Evolutionary conservation across 1,139 yeast species (phyloP), one percentile per base, ranked within the genome.

Genomic region (Scheffersomyces quercinus): DNA sequence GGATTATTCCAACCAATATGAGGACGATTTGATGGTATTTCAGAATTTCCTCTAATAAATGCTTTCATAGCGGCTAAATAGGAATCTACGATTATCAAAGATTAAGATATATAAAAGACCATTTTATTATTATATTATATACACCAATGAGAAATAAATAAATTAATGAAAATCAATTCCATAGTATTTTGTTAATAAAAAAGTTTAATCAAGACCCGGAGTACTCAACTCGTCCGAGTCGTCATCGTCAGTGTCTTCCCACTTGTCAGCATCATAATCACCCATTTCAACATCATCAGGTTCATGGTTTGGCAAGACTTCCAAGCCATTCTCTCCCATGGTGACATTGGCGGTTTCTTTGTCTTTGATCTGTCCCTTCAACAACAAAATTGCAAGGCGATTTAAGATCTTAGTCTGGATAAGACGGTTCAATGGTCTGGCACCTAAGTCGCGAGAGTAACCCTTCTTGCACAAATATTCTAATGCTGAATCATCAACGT

Each of bases 341-440:
- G 79, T 76, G 34, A 93, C 86, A 36, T 71, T 72, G 10, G 89
- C 97, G 5, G 78, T 74, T 64, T 93, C 99, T 64, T 90, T 89
- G 59, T 93, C 97, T 59, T 75, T 78, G 46, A 93, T 79, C 67
- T 91, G 96, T 13, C 96, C 96, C 62, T 84, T 85, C 54, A 93
- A 78, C 46, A 93, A 79, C 67, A 86, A 77, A n/a, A 93, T 79
- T 1, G 99, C 99, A 68, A 93, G 74, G 56, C 77, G 83, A 68
- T 93, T 93, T 65, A 93, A 81, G 28, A 93, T 77, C 64, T 90
- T 95, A 52, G 78, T 81, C 67, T 93, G 98, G 51, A 93, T 90
- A 55, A 93, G 79, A 59, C 99, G 82, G 77, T 93, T 95, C 69
- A 93, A 79, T 48, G 99, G 99, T 65, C 99, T 82, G 2, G 99